Evolutionary conservation across 2,329 filamentous ascomycete species (phyloP).

Genomic region (Ascomycota sp.): DNA sequence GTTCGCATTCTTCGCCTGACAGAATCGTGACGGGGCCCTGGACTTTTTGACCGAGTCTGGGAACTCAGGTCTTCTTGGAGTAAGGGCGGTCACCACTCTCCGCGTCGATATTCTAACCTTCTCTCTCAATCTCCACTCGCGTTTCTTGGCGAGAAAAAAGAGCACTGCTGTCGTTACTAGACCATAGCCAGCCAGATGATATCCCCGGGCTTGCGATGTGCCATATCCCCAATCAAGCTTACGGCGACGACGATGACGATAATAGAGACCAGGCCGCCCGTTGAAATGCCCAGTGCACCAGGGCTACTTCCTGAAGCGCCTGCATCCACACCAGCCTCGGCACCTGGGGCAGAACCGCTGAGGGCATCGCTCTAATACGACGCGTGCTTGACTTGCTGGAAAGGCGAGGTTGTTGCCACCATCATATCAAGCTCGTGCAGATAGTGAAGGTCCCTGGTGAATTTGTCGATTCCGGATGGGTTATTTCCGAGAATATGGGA

Average conservation of each 20-base stretch:
- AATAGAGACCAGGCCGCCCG: slow-evolving; percentile 52
- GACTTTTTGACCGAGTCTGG: slow-evolving; percentile 33
- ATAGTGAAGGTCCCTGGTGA: no score
- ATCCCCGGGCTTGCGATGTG: background rate
- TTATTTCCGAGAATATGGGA: background rate
- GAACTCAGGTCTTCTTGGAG: slow-evolving; percentile 40
- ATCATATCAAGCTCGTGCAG: slow-evolving; percentile 9
- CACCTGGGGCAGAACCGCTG: slow-evolving; percentile 14
- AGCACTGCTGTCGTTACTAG: slow-evolving; percentile 44
- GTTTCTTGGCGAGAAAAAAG: slow-evolving; percentile 67
- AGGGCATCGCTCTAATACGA: slow-evolving; percentile 10
- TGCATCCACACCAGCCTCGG: slow-evolving; percentile 27
- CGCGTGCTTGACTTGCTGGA: slow-evolving; percentile 22
- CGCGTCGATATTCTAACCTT: slow-evolving; percentile 48
- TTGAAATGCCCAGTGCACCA: slow-evolving; percentile 39
- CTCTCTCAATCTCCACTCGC: slow-evolving; percentile 61
- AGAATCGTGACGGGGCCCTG: slow-evolving; percentile 9
- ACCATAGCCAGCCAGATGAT: slow-evolving; percentile 3
- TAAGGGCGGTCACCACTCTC: slow-evolving; percentile 39
- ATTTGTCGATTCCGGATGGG: no score
- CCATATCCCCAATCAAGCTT: slow-evolving; percentile 48
- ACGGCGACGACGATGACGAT: slow-evolving; percentile 50
- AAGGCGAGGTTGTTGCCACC: slow-evolving; percentile 17
- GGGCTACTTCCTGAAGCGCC: slow-evolving; percentile 46
- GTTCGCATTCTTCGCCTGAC: slow-evolving; percentile 24